Evolutionary conservation across 257 asterid genomes (phyloP), one percentile per base, ranked within the genome.

Genomic region (Nicotiana benthamiana): DNA sequence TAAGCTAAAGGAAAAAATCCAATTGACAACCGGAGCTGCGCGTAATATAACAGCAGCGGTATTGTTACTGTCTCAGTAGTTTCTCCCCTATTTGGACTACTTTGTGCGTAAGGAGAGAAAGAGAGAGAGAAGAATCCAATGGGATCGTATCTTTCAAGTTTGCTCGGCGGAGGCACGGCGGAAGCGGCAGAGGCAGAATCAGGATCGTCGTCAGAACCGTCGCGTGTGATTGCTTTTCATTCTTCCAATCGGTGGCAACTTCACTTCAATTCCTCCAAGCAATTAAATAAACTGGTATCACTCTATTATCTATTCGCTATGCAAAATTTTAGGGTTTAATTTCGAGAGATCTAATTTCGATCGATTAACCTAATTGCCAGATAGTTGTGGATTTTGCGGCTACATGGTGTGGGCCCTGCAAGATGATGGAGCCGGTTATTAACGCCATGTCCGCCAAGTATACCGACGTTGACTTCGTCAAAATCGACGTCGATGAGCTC

Each of bases 351-450:
- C 20, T 61, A 54, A 40, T 46, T 48, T 85, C 27, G 24, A 15
- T 74, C 13, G 16, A 9, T 26, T 52, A 86, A 84, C 87, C 83
- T 85, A 78, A 56, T 84, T 84, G 75, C 70, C 68, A 95, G 99
- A 83, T 93, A 84, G 99, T 93, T 83, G 90, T 95, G 40, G 97
- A 92, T 89, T 95, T 95, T 32, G 84, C 97, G 43, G 98, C 98
- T 10, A 46, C 92, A 12, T 95, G 99, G 98, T 95, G 99, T 63
- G 98, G 98, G 3, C 99, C 98, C 54, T 93, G 99, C 95, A 95
- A 83, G 88, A 80, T 92, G 77, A 91, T 92, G 81, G 98, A 88
- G 81, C 98, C 99, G 30, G 83, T 81, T 81, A 80, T 93, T 84
- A 80, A 86, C 3, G 80, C 60, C 3, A 75, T 95, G 92, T 83